Conservation (phyloP, 2,329 filamentous ascomycete species). For the Cercospora zeae-maydis region DNA sequence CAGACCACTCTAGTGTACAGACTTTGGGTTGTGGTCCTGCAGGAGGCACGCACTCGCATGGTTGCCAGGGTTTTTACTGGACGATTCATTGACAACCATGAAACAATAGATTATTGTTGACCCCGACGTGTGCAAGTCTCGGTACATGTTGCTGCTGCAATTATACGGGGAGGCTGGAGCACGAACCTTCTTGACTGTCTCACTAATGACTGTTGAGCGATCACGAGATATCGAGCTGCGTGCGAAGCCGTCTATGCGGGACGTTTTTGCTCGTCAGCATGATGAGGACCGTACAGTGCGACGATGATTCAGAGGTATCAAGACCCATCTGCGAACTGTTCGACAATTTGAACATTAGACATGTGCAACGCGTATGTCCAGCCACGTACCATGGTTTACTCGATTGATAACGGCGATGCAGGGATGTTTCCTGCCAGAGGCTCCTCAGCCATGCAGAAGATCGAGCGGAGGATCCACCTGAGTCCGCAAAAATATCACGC, state of each 20-base stretch:
- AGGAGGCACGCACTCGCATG: conserved; percentile 1
- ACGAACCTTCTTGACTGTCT: background rate
- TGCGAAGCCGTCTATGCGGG: background rate
- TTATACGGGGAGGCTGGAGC: conserved; percentile 4
- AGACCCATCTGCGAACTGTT: background rate
- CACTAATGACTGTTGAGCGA: background rate
- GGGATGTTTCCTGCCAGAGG: conserved; percentile 1
- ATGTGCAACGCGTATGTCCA: background rate
- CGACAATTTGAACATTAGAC: background rate
- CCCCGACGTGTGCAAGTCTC: conserved; percentile 2
- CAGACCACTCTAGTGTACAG: conserved; percentile 2
- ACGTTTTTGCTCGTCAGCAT: background rate
- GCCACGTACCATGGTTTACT: background rate
- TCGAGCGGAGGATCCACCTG: background rate
- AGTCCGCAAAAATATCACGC: background rate
- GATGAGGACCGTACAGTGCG: background rate
- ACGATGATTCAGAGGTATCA: background rate
- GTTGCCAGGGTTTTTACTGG: background rate
- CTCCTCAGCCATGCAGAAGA: background rate
- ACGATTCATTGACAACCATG: background rate
- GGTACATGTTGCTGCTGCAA: conserved; percentile 1
- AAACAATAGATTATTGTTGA: background rate
- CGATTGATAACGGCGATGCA: background rate
- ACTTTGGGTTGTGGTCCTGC: background rate
- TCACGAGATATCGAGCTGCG: background rate